Conservation (phyloP, 176 grass and related monocot species). For the Rhynchospora breviuscula region DNA sequence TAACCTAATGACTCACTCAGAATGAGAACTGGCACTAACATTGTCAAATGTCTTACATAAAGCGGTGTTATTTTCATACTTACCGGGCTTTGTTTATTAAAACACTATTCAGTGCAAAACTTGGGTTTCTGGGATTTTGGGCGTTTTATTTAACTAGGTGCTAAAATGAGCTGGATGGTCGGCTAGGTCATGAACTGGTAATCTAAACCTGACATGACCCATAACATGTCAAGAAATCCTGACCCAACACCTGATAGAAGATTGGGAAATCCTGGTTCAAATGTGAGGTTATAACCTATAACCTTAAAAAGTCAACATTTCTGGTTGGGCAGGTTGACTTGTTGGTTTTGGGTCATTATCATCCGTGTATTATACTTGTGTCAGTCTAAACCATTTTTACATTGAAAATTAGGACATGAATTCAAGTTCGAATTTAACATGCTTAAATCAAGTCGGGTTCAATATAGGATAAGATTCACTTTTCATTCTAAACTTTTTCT, state of each 20-base stretch:
- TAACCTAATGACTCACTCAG: neutral
- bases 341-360: neutral
- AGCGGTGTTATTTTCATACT: neutral
- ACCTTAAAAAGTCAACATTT: neutral
- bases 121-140: neutral
- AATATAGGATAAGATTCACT: neutral
- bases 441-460: neutral
- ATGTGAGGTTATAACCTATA: neutral
- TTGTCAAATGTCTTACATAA: neutral
- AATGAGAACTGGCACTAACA: neutral
- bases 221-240: neutral
- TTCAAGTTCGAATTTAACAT: neutral
- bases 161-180: neutral
- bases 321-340: neutral
- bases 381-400: neutral
- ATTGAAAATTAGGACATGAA: neutral
- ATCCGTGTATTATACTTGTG: too few species aligned
- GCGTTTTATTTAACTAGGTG: neutral
- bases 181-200: neutral
- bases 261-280: neutral
- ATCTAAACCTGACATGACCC: neutral
- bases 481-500: neutral
- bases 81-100: neutral
- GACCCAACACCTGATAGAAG: neutral
- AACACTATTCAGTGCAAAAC: neutral